Evolutionary conservation across 1,284 basidiomycete genomes (phyloP), one percentile per base, ranked within the genome.

Genomic region (Trametes pubescens): DNA sequence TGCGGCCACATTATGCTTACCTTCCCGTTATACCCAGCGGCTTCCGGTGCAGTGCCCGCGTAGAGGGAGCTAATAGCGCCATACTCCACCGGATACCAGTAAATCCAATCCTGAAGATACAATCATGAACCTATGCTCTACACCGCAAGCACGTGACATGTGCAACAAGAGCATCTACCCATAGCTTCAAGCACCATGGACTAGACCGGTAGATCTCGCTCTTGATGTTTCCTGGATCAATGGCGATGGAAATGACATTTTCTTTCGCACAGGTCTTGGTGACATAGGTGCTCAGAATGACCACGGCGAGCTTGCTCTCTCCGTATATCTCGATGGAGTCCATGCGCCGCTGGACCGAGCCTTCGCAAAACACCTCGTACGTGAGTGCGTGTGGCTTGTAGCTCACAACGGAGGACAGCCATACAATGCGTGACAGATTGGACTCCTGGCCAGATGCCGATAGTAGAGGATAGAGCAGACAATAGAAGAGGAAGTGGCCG

Each of bases 401-500:
- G 40, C 64, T 51, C 2, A 38, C 59, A 14, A 47, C 21, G 7
- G 65, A 64, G 18, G 65, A 55, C 14, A 60, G 51, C 64, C 64
- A 66, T 44, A 68, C 53, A 29, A 68, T 14, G 21, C 67, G 67
- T 16, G 64, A 38, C 2, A 59, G 51, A 9, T 43, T 46, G 29
- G 40, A 44, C 26, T 46, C n/a, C 11, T 24, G 43, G 11, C 37
- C 44, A 7, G 65, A 49, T 1, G 51, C 35, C 2, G 52, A 21
- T 1, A 55, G 61, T 7, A 56, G 35, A 1, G 62, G 62, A n/a
- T 61, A 52, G 26, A 64, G 64, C 13, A 64, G 57, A 22, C 59
- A 52, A 35, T 57, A 29, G 57, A 68, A 35, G 57, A 68, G 61
- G 47, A 48, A 55, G 54, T 65, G 68, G 76, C 82, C 82, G 26